phyloP scores from a whole-genome alignment of 2,329 filamentous ascomycete species.

The Alternaria triticina region DNA sequence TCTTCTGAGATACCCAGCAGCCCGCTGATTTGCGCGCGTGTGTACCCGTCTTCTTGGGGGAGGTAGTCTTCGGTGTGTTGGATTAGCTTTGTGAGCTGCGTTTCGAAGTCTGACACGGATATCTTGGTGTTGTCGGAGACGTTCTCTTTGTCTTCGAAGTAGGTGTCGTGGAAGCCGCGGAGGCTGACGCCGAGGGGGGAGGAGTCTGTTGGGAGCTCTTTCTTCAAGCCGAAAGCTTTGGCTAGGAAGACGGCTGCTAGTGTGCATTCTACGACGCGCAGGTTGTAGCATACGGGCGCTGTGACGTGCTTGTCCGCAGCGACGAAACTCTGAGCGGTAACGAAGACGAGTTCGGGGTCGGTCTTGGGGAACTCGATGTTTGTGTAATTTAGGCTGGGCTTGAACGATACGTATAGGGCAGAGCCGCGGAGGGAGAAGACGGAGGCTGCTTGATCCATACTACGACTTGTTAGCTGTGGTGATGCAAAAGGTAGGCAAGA shows the following conservation, averaged over 20 bases:
- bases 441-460: constrained; percentile 97
- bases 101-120: constrained; percentile 51
- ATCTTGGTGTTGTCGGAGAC: constrained; percentile 58
- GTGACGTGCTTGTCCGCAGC: constrained; percentile 94
- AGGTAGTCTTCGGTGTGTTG: constrained; percentile 74
- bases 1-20: constrained; percentile 72
- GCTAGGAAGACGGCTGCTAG: constrained; percentile 76
- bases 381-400: constrained; percentile 75
- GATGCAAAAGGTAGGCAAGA: background rate
- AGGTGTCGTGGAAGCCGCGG: constrained; percentile 83
- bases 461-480: constrained; percentile 47
- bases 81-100: constrained; percentile 77
- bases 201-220: constrained; percentile 73
- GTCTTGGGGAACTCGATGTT: constrained; percentile 84
- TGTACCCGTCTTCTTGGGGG: constrained; percentile 82
- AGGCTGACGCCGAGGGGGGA: constrained; percentile 84
- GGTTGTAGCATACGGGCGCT: constrained; percentile 92
- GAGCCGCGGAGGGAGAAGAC: constrained; percentile 88
- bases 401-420: constrained; percentile 89
- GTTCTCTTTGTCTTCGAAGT: constrained; percentile 66
- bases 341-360: constrained; percentile 82
- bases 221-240: constrained; percentile 64
- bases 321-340: constrained; percentile 94
- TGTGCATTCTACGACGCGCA: constrained; percentile 94
- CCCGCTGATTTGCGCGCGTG: constrained; percentile 79